Evolutionary conservation across 2,329 filamentous ascomycete species (phyloP), one percentile per base, ranked within the genome.

Genomic region (Dactylella cylindrospora): DNA sequence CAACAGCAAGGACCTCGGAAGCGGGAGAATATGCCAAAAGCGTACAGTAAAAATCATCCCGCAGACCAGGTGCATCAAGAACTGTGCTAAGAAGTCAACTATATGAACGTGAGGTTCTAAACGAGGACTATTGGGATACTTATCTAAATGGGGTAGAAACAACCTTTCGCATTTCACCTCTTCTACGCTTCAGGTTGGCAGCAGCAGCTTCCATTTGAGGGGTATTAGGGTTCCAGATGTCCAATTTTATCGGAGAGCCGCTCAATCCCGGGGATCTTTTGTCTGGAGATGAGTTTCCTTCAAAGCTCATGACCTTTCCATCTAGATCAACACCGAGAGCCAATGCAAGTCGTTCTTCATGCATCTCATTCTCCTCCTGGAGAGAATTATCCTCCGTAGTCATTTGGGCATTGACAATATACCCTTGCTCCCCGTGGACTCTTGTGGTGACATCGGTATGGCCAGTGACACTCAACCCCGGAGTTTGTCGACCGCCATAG

Each of bases 31-130:
- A 97, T 7, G 93, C 89, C 49, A 98, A 78, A 2, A 90, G 79
- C 0, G 90, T 93, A 74, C 90, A 96, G 72, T 98, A 98, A 72
- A 90, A 98, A 72, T 98, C 91, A 69, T 97, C 90, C 53, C 89
- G 83, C n/a, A 97, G 77, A 45, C 83, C 82, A 2, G 90, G 90
- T 6, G 91, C 91, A 74, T 96, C 89, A 3, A 98, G 78, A 5
- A 96, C 86, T 74, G 83, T 86, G 65, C 7, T 12, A n/a, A 19
- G 1, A 12, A 55, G 69, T 78, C 52, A 79, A 70, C 35, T 49
- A 23, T 50, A 39, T 22, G 28, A 9, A 12, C 13, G 9, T 22
- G n/a, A 23, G 31, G 22, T 10, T 20, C 10, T 29, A n/a, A 54
- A 38, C 17, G 10, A 17, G 9, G 41, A 75, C 79, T 71, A 84